Evolutionary conservation across 1,139 yeast species (phyloP).

Genomic region (Yamadazyma buinensis): DNA sequence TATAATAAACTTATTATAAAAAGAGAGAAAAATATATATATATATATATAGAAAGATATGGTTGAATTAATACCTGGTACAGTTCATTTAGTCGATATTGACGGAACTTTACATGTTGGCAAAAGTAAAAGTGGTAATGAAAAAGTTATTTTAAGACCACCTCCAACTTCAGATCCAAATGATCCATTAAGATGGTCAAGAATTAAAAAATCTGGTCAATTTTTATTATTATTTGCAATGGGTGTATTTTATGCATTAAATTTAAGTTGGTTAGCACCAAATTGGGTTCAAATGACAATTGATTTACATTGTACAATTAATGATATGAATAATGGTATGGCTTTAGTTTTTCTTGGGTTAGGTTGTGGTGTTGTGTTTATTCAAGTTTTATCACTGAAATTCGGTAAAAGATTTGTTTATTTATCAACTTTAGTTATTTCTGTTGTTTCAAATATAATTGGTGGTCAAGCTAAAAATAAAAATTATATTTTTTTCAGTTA

Average conservation of each 20-base stretch:
- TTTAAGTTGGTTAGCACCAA: slow-evolving; percentile 40
- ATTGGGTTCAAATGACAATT: slow-evolving; percentile 32
- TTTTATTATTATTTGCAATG: slow-evolving; percentile 32
- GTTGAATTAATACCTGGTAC: slow-evolving; percentile 48
- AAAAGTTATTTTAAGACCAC: slow-evolving; percentile 34
- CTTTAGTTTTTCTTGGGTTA: slow-evolving; percentile 31
- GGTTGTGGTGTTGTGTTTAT: slow-evolving; percentile 37
- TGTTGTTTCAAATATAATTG: slow-evolving; percentile 32
- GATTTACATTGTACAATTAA: slow-evolving; percentile 25
- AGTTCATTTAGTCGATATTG: slow-evolving; percentile 51
- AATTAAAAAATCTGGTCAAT: slow-evolving; percentile 29
- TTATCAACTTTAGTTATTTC: slow-evolving; percentile 30
- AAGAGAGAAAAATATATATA: no score
- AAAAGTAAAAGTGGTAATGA: slow-evolving; percentile 15
- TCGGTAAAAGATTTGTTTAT: slow-evolving; percentile 39
- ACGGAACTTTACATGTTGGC: slow-evolving; percentile 31
- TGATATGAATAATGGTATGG: slow-evolving; percentile 29
- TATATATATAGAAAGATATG: no score
- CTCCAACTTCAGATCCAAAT: slow-evolving; percentile 32
- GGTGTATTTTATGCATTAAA: slow-evolving; percentile 39
- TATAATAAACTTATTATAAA: no score
- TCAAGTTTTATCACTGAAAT: slow-evolving; percentile 41
- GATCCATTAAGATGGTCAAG: slow-evolving; percentile 40
- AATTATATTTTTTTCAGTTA: slow-evolving; percentile 27
- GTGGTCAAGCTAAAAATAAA: slow-evolving; percentile 28